Evolutionary conservation across 2,329 filamentous ascomycete species (phyloP).

Genomic region (Ilyonectria mors-panacis): DNA sequence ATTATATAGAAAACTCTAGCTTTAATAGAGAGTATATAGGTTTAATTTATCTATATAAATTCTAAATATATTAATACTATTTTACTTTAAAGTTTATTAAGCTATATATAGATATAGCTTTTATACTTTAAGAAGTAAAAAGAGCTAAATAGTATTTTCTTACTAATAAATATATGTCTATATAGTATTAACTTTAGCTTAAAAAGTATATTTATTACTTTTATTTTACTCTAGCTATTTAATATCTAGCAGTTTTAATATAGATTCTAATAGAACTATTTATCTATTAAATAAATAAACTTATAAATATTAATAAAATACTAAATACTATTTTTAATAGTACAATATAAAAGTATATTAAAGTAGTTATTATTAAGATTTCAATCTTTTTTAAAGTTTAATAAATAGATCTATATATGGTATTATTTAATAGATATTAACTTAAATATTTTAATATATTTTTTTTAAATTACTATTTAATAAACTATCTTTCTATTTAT

Average conservation of each 20-base stretch:
- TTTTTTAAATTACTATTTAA: slow-evolving; percentile 7
- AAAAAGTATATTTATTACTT: slow-evolving; percentile 34
- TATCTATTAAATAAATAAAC: too few relatives aligned
- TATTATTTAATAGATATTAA: slow-evolving; percentile 33
- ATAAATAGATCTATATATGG: slow-evolving; percentile 42
- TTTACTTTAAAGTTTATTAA: slow-evolving; percentile 40
- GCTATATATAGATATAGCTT: slow-evolving; percentile 30
- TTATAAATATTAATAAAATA: slow-evolving; percentile 33
- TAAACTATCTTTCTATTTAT: slow-evolving; percentile 2
- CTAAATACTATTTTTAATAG: slow-evolving; percentile 6
- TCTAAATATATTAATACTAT: slow-evolving; percentile 38
- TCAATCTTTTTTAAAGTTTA: slow-evolving; percentile 37
- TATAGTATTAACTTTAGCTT: slow-evolving; percentile 36
- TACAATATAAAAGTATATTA: slow-evolving; percentile 37
- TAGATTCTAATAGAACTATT: slow-evolving; percentile 23
- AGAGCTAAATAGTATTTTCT: slow-evolving; percentile 29
- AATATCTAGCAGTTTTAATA: slow-evolving; percentile 30
- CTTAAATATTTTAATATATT: slow-evolving; percentile 22
- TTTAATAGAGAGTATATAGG: slow-evolving; percentile 36
- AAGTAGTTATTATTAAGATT: slow-evolving; percentile 40
- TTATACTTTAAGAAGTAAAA: slow-evolving; percentile 33
- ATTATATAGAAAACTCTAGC: slow-evolving; percentile 36
- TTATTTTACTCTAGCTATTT: slow-evolving; percentile 20
- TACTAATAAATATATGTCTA: slow-evolving; percentile 40
- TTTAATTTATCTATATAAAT: slow-evolving; percentile 14